Percentiles rank a stretch among this genome's conserved stretches.
These are phyloP conservation scores for Camelina sativa DNA, from an alignment of 345 rosid species.

Conservation along the genomic window DNA sequence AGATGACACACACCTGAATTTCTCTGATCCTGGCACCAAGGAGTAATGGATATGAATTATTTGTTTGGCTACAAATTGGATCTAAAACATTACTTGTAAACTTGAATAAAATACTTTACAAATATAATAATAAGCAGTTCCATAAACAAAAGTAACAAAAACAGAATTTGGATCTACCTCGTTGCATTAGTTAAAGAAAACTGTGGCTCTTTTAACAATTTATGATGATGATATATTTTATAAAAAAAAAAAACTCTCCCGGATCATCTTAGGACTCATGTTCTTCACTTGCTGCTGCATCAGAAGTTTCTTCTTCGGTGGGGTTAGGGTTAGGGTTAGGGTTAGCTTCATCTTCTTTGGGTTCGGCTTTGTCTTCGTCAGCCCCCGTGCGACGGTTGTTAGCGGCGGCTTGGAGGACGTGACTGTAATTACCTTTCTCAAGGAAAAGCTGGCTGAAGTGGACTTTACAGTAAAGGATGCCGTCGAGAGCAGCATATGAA, in stretches of 20 bases:
- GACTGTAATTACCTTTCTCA: constrained; percentile 87
- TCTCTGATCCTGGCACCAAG: too few relatives aligned
- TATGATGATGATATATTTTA: constrained; percentile 11
- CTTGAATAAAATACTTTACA: constrained; percentile 14
- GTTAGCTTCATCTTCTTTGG: constrained; percentile 23
- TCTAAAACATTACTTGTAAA: constrained; percentile 20
- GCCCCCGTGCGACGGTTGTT: constrained; percentile 51
- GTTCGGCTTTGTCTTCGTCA: constrained; percentile 36
- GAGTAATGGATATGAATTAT: too few relatives aligned
- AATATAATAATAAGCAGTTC: background rate
- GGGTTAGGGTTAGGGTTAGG: background rate
- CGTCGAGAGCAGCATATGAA: constrained; percentile 87
- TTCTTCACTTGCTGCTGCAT: constrained; percentile 23
- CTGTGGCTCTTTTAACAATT: background rate
- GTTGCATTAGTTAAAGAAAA: background rate
- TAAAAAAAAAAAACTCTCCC: background rate
- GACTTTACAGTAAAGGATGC: constrained; percentile 87
- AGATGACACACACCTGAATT: too few relatives aligned
- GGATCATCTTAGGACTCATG: constrained; percentile 16
- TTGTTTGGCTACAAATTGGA: background rate
- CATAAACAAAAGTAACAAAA: background rate
- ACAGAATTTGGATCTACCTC: constrained; percentile 6
- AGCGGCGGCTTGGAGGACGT: constrained; percentile 60
- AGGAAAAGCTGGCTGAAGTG: constrained; percentile 91
- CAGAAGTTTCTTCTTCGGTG: constrained; percentile 30